Percentiles rank a stretch among this genome's conserved stretches.
These are phyloP conservation scores for Nissolia schottii DNA, from an alignment of 306 rosid species.

Conservation along the genomic window DNA sequence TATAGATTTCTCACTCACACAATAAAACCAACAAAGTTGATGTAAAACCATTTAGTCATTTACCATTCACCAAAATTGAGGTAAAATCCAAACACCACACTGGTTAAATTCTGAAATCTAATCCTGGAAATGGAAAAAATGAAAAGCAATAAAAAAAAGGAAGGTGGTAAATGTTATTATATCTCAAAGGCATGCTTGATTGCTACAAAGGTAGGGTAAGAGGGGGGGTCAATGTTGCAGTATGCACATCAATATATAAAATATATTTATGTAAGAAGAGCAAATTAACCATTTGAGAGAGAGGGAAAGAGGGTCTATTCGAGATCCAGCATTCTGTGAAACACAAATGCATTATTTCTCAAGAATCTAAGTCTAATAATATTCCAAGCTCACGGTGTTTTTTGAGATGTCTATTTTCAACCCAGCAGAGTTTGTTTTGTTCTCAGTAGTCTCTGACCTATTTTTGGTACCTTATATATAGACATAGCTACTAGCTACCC, in stretches of 20 bases:
- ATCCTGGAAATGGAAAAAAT: background rate
- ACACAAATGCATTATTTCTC: constrained; percentile 28
- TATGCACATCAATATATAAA: background rate
- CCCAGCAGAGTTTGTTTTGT: constrained; percentile 47
- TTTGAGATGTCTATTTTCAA: constrained; percentile 56
- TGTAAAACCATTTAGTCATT: no score
- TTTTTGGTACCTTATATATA: constrained; percentile 19
- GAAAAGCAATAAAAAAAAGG: background rate
- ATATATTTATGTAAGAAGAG: background rate
- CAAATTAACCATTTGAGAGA: background rate
- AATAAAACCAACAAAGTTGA: background rate
- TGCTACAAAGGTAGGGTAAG: background rate
- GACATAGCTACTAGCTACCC: constrained; percentile 19
- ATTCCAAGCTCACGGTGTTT: background rate
- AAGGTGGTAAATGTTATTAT: background rate
- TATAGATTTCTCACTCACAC: no score
- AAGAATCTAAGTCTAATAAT: constrained; percentile 16
- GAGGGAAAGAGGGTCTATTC: constrained; percentile 58
- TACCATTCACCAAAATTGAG: no score
- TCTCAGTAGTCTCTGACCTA: constrained; percentile 30
- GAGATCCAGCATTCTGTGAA: constrained; percentile 20
- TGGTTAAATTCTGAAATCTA: background rate
- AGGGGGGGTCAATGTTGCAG: background rate
- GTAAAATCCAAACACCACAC: background rate
- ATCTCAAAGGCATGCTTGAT: background rate